These are phyloP conservation scores for Hemisphaericaspora xylanilytica DNA, from an alignment of 1,139 yeast species.

Conservation along the genomic window DNA sequence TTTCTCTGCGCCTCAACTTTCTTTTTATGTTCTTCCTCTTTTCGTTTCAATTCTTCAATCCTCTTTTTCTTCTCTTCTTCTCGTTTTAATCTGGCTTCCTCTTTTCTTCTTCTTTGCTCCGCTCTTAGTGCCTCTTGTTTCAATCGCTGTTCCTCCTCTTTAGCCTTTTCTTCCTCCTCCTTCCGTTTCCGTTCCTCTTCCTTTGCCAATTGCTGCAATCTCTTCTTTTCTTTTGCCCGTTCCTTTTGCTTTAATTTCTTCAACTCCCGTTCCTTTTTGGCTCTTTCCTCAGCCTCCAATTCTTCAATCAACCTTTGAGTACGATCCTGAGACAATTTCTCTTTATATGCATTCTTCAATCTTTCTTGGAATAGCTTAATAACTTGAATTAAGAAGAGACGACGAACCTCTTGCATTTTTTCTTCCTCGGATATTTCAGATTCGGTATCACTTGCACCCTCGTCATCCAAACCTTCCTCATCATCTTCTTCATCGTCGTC, in stretches of 20 bases:
- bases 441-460: constrained; percentile 35
- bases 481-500: constrained; percentile 29
- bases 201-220: constrained; percentile 63
- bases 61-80: constrained; percentile 54
- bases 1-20: constrained; percentile 48
- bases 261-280: constrained; percentile 67
- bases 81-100: constrained; percentile 47
- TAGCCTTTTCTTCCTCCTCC: constrained; percentile 52
- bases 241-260: constrained; percentile 73
- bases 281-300: constrained; percentile 71
- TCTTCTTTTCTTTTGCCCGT: constrained; percentile 74
- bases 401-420: constrained; percentile 72
- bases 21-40: constrained; percentile 47
- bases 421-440: constrained; percentile 58
- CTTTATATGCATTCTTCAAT: constrained; percentile 69
- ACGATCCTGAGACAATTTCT: constrained; percentile 70
- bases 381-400: constrained; percentile 69
- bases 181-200: constrained; percentile 68
- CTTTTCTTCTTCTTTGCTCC: constrained; percentile 45
- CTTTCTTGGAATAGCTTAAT: constrained; percentile 72
- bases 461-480: constrained; percentile 30
- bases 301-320: constrained; percentile 73
- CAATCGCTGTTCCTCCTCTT: constrained; percentile 33
- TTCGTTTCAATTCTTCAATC: constrained; percentile 38
- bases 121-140: constrained; percentile 41